Evolutionary conservation across 73 alveolate species (phyloP).

Genomic region (Paramecium sonneborni): DNA sequence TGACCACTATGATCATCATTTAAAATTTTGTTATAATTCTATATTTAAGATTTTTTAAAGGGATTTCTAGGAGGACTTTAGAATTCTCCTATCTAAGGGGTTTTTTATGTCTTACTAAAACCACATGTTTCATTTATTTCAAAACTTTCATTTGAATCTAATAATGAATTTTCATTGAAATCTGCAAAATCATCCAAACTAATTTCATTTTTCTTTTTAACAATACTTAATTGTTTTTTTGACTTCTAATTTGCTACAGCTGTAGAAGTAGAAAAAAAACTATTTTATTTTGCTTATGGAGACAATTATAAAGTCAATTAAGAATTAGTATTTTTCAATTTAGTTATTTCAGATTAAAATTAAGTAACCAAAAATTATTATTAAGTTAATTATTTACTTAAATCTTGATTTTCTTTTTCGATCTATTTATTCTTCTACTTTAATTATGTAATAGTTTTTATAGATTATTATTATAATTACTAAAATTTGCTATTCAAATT

Average conservation of each 20-base stretch:
- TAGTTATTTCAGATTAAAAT: neutral
- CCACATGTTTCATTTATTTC: slow-evolving; percentile 37
- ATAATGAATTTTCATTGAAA: slow-evolving; percentile 28
- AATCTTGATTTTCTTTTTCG: neutral
- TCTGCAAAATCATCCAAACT: slow-evolving; percentile 59
- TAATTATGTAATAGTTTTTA: neutral
- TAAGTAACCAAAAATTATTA: neutral
- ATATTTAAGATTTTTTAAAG: neutral
- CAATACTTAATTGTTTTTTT: neutral
- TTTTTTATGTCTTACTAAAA: neutral
- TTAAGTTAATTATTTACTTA: neutral
- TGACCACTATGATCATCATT: neutral
- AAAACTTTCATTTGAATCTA: slow-evolving; percentile 44
- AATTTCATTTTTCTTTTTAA: neutral
- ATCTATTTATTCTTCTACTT: neutral
- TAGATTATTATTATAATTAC: neutral
- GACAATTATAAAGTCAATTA: neutral
- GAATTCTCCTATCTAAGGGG: neutral
- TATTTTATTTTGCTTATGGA: slow-evolving; percentile 6
- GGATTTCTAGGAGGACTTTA: slow-evolving; percentile 25
- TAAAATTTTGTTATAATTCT: neutral
- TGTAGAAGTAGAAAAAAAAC: slow-evolving; percentile 45
- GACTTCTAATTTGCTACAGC: slow-evolving; percentile 17
- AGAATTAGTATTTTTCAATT: neutral
- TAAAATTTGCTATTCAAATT: neutral